Percentiles rank a stretch among this genome's conserved stretches.
Conservation (phyloP, 148 eudicot genomes). For the Drosera capensis region DNA sequence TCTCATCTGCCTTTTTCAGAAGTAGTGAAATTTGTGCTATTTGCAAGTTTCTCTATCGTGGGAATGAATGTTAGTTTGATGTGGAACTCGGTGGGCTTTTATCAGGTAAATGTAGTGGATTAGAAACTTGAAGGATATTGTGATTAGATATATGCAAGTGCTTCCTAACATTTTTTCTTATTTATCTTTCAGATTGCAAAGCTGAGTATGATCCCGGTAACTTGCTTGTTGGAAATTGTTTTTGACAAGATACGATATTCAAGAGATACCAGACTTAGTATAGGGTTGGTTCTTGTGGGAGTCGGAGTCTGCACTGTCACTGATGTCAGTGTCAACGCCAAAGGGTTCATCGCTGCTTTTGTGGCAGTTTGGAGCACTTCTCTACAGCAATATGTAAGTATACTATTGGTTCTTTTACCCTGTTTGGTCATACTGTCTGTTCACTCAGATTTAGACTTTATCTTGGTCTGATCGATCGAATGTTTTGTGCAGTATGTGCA, state of each 20-base stretch:
- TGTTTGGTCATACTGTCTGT: neutral
- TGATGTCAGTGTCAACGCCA: slow-evolving; percentile 26
- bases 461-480: slow-evolving; percentile 8
- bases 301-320: slow-evolving; percentile 30
- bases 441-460: neutral
- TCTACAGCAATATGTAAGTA: slow-evolving; percentile 28
- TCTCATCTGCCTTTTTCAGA: slow-evolving; percentile 20
- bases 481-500: slow-evolving; percentile 30
- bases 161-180: neutral
- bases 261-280: slow-evolving; percentile 26
- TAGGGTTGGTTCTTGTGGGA: slow-evolving; percentile 19
- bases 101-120: slow-evolving; percentile 13
- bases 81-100: slow-evolving; percentile 29
- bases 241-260: slow-evolving; percentile 25
- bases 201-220: slow-evolving; percentile 29
- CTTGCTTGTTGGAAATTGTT: slow-evolving; percentile 25
- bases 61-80: slow-evolving; percentile 30
- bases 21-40: slow-evolving; percentile 16
- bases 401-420: neutral
- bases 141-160: neutral
- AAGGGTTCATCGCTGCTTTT: slow-evolving; percentile 25
- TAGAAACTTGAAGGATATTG: neutral
- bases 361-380: slow-evolving; percentile 26
- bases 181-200: slow-evolving; percentile 20
- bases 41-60: slow-evolving; percentile 26